Conservation (phyloP, 345 rosid species). For the Lepidium sativum region DNA sequence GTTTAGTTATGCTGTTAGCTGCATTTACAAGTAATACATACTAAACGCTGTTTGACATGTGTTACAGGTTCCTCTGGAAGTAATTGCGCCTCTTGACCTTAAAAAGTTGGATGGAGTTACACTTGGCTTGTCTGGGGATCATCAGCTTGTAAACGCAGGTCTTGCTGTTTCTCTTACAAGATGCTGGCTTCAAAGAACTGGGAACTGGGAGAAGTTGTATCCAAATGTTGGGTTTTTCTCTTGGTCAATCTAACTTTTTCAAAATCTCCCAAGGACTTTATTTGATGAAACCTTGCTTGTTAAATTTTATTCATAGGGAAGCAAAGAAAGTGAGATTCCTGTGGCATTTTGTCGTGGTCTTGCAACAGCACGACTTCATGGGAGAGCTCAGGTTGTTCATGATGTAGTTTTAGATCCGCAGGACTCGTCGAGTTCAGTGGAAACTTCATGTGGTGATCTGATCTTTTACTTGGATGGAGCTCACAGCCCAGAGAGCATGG, state of each 20-base stretch:
- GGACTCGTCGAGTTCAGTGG: slow-evolving; percentile 22
- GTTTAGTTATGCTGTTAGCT: not conserved
- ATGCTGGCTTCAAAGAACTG: slow-evolving; percentile 77
- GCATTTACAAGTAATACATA: not conserved
- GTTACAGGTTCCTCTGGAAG: slow-evolving; percentile 61
- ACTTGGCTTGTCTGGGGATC: slow-evolving; percentile 78
- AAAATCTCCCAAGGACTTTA: not conserved
- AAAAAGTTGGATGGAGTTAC: slow-evolving; percentile 38
- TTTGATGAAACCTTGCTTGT: not conserved
- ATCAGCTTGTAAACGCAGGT: slow-evolving; percentile 76
- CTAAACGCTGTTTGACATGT: slow-evolving; percentile 10
- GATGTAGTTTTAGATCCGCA: slow-evolving; percentile 37
- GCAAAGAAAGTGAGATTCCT: slow-evolving; percentile 38
- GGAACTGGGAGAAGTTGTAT: slow-evolving; percentile 50
- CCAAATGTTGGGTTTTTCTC: slow-evolving; percentile 36
- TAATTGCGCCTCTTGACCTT: slow-evolving; percentile 50
- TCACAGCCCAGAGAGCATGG: slow-evolving; percentile 97
- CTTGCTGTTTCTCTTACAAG: slow-evolving; percentile 82
- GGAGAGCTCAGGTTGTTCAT: slow-evolving; percentile 73
- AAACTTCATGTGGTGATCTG: slow-evolving; percentile 45
- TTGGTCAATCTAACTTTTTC: not conserved
- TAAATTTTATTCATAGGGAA: slow-evolving; percentile 26
- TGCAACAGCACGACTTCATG: slow-evolving; percentile 62
- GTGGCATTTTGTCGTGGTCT: slow-evolving; percentile 68
- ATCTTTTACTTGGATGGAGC: slow-evolving; percentile 94